phyloP scores from a whole-genome alignment of 441 rosid species.

The Populus tomentosa region DNA sequence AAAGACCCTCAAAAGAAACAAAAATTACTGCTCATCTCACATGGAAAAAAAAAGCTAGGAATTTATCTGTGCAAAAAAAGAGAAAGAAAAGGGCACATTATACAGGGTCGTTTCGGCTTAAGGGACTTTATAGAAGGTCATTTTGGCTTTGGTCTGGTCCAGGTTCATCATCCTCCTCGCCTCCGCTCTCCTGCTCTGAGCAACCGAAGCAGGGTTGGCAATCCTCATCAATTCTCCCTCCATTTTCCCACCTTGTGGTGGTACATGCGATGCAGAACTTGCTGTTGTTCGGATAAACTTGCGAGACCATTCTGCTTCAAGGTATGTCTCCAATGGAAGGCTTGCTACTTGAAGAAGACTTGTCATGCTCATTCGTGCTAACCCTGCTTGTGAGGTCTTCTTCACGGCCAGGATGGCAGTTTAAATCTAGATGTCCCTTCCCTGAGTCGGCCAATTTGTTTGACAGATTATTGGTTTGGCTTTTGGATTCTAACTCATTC shows the following conservation, averaged over 20 bases:
- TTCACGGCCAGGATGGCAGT: constrained; percentile 48
- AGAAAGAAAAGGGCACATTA: constrained; percentile 5
- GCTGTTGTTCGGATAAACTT: constrained; percentile 38
- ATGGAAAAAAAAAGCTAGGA: neutral
- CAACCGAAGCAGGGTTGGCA: constrained; percentile 26
- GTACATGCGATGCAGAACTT: constrained; percentile 35
- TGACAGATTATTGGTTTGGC: constrained; percentile 32
- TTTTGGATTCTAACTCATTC: constrained; percentile 43
- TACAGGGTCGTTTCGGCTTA: constrained; percentile 12
- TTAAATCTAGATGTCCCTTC: constrained; percentile 51
- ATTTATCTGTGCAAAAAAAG: constrained; percentile 7
- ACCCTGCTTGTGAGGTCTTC: constrained; percentile 37
- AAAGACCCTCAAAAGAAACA: constrained; percentile 3
- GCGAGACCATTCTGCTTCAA: constrained; percentile 37
- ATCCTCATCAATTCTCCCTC: constrained; percentile 33
- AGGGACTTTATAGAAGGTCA: neutral
- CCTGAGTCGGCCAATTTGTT: constrained; percentile 30
- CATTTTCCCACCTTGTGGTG: constrained; percentile 34
- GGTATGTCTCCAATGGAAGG: constrained; percentile 33
- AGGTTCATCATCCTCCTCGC: constrained; percentile 31
- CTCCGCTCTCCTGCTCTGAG: constrained; percentile 39
- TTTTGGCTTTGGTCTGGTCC: constrained; percentile 32
- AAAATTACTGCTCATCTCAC: neutral
- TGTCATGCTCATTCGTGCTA: constrained; percentile 57
- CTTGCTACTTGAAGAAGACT: constrained; percentile 76